Base-by-base conservation (phyloP, 495 filamentous ascomycete species). In the Xylaria grammica region DNA sequence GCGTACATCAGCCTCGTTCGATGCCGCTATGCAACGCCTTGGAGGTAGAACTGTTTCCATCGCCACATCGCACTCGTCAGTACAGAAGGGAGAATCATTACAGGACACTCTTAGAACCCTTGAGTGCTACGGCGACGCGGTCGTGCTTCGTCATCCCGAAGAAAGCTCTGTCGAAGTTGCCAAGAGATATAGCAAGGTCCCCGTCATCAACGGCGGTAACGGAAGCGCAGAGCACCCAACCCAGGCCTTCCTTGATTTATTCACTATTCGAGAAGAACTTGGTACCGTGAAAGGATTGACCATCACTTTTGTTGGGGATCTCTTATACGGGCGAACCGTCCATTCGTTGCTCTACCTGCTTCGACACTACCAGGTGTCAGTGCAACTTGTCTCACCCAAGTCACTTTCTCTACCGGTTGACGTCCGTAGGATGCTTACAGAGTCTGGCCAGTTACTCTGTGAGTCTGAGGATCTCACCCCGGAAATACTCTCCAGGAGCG, bases 211-310 rank as follows among this genome's bases (percentile, higher is more conserved):
- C 73, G 95, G 92, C 67, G 95, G 95, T 51, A 99, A 98, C 74
- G 95, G 95, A 62, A 90, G 89, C 75, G 85, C 91, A 67, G 95
- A 99, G 80, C 95, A 99, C 77, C 95, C 95, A 3, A 98, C 96
- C 0, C 95, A 99, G 78, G 95, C 95, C 4, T 93, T 99, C 87
- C 84, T 97, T n/a, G 95, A 99, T 72, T 87, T 99, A 66, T 98
- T 97, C 84, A 99, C 95, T 40, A 97, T 99, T 75, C 89, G 96
- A 59, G 93, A 99, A 78, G 95, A 99, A 78, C 84, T 98, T 20
- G 95, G 95, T 60, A 97, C 92, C 4, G 94, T 98, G 56, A 91
- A 91, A 68, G 93, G 92, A 44, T 82, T 98, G 65, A 97, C 92
- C 52, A 94, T 99, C 75, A 99, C 95, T 56, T 99, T 99, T 75